Conservation (phyloP, 768 basidiomycete species). For the Agaricus subrufescens region DNA sequence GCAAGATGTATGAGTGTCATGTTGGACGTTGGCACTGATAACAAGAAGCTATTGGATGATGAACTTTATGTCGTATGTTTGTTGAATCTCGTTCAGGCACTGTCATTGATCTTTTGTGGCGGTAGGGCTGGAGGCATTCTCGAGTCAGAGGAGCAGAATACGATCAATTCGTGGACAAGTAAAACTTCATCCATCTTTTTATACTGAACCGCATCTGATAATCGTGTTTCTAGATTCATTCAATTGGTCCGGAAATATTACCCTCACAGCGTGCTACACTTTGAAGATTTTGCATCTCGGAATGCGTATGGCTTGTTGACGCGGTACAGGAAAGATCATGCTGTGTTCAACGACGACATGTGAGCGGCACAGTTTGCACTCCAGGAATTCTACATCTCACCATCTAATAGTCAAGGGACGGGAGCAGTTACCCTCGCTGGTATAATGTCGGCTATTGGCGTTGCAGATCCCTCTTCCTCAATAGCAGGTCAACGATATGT, state of each 20-base stretch:
- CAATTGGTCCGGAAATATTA: conserved; percentile 71
- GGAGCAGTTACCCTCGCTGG: conserved; percentile 72
- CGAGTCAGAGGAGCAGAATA: conserved; percentile 73
- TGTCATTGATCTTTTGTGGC: background rate
- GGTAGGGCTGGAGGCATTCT: conserved; percentile 66
- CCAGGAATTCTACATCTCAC: no score
- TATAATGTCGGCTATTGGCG: conserved; percentile 62
- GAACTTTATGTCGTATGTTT: conserved; percentile 58
- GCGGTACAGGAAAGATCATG: conserved; percentile 55
- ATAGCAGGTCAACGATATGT: conserved; percentile 74
- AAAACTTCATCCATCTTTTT: conserved; percentile 8
- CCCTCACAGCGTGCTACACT: conserved; percentile 66
- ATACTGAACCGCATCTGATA: background rate
- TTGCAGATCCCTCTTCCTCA: conserved; percentile 35
- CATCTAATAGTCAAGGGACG: conserved; percentile 55
- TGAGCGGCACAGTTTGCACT: conserved; percentile 18
- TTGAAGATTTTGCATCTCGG: conserved; percentile 80
- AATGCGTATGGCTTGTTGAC: conserved; percentile 70
- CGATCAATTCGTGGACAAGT: conserved; percentile 76
- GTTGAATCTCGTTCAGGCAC: background rate
- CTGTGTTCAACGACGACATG: conserved; percentile 87
- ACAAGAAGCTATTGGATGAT: conserved; percentile 57
- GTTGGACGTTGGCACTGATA: conserved; percentile 78
- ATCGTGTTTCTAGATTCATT: conserved; percentile 50
- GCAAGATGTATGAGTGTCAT: conserved; percentile 52